A percentile compares a stretch with the other conserved stretches of the same genome.
These are phyloP conservation scores for Lantana camara DNA, from an alignment of 257 asterid species.

Conservation along the genomic window DNA sequence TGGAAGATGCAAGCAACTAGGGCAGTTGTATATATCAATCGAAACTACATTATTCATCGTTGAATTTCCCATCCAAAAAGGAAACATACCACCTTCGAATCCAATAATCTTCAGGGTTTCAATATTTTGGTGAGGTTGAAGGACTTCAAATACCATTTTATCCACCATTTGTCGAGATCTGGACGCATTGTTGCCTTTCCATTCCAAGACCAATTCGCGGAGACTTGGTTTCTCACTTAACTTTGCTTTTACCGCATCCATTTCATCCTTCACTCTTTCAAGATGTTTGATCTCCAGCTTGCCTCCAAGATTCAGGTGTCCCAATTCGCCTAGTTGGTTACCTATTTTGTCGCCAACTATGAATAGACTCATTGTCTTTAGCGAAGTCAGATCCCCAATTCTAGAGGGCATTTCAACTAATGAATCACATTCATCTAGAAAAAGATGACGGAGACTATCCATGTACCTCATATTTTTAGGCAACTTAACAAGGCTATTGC, in stretches of 20 bases:
- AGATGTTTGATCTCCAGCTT: slow-evolving; percentile 16
- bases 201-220: not conserved
- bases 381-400: slow-evolving; percentile 30
- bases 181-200: too few species aligned
- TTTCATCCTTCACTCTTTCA: slow-evolving; percentile 25
- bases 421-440: not conserved
- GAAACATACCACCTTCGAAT: too few species aligned
- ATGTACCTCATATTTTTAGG: slow-evolving; percentile 31
- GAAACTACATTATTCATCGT: not conserved
- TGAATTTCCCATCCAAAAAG: not conserved
- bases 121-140: too few species aligned
- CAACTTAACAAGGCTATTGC: slow-evolving; percentile 18
- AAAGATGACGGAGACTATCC: slow-evolving; percentile 33
- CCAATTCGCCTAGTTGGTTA: slow-evolving; percentile 30
- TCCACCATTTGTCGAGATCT: slow-evolving; percentile 1
- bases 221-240: slow-evolving; percentile 27
- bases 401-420: slow-evolving; percentile 31
- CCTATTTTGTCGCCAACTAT: slow-evolving; percentile 28
- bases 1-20: slow-evolving; percentile 11
- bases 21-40: not conserved
- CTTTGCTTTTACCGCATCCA: slow-evolving; percentile 35
- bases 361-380: slow-evolving; percentile 27
- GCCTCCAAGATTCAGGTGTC: slow-evolving; percentile 19
- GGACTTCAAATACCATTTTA: slow-evolving; percentile 9
- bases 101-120: too few species aligned